These are phyloP conservation scores for Cordyceps javanica DNA, from an alignment of 2,329 filamentous ascomycete species.

Conservation along the genomic window DNA sequence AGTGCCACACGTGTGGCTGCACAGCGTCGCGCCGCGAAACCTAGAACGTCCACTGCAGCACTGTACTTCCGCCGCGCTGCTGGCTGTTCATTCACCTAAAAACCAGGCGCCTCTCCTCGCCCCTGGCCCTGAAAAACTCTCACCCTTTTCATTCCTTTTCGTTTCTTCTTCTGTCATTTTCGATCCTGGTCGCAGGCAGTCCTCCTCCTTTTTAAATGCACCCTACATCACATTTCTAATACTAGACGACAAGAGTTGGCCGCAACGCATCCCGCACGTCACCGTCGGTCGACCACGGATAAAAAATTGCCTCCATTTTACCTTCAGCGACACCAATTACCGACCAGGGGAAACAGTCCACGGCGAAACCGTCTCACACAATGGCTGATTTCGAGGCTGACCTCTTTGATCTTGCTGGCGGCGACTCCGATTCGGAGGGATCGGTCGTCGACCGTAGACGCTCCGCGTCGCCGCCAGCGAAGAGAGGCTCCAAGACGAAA, in stretches of 20 bases:
- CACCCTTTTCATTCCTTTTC: conserved; percentile 12
- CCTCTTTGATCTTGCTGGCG: conserved; percentile 85
- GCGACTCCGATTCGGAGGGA: conserved; percentile 58
- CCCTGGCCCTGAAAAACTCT: conserved; percentile 16
- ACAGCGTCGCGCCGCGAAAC: neutral
- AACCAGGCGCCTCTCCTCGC: conserved; percentile 6
- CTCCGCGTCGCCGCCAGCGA: conserved; percentile 41
- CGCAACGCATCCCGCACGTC: neutral
- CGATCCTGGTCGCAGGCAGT: neutral
- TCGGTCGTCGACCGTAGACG: conserved; percentile 48
- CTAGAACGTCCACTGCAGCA: neutral
- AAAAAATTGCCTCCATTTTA: neutral
- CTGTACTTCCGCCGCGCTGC: no score
- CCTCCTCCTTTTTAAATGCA: neutral
- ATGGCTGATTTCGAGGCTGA: conserved; percentile 94
- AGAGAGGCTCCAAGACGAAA: conserved; percentile 29
- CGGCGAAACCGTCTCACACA: conserved; percentile 19
- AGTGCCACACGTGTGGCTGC: neutral
- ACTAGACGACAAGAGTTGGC: neutral
- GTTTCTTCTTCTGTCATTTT: conserved; percentile 2
- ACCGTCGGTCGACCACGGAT: neutral
- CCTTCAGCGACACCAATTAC: neutral
- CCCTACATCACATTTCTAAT: neutral
- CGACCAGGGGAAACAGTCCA: neutral
- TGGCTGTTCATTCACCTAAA: neutral